Conservation (phyloP, 2,329 filamentous ascomycete species). For the Botrytis tulipae region DNA sequence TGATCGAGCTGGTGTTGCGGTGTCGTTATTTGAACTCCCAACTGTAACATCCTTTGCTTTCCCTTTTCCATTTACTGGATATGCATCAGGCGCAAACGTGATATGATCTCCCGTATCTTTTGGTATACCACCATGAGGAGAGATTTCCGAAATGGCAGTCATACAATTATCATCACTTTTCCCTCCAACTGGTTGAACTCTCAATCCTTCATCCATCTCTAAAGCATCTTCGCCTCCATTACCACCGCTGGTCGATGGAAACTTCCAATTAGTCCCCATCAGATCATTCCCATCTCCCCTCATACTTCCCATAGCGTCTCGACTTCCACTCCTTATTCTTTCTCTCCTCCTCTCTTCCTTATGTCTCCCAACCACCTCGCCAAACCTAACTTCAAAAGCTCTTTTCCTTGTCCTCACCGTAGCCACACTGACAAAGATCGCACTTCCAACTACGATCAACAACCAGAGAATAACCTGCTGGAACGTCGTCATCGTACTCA, state of each 20-base stretch:
- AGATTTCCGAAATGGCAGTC: slow-evolving; percentile 4
- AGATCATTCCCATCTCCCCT: neutral
- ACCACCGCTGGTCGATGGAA: neutral
- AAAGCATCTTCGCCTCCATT: neutral
- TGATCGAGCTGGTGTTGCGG: neutral
- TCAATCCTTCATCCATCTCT: neutral
- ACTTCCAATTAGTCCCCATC: neutral
- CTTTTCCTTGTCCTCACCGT: slow-evolving; percentile 60
- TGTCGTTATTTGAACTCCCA: neutral
- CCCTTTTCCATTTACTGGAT: neutral
- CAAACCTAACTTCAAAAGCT: slow-evolving; percentile 62
- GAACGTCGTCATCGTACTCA: slow-evolving; percentile 62
- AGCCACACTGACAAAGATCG: slow-evolving; percentile 64
- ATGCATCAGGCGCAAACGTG: slow-evolving; percentile 1
- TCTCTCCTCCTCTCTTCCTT: neutral
- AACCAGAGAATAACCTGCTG: slow-evolving; percentile 66
- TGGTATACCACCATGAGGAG: neutral
- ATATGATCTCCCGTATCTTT: slow-evolving; percentile 6
- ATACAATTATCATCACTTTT: neutral
- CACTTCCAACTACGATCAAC: slow-evolving; percentile 63
- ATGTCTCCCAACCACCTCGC: slow-evolving; percentile 28
- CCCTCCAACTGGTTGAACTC: neutral
- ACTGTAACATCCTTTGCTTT: neutral
- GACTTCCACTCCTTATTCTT: neutral
- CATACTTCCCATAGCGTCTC: neutral